Evolutionary conservation across 108 stramenopile genomes (phyloP), one percentile per base, ranked within the genome.

Genomic region (Pseudonitzschia delicatissima): DNA sequence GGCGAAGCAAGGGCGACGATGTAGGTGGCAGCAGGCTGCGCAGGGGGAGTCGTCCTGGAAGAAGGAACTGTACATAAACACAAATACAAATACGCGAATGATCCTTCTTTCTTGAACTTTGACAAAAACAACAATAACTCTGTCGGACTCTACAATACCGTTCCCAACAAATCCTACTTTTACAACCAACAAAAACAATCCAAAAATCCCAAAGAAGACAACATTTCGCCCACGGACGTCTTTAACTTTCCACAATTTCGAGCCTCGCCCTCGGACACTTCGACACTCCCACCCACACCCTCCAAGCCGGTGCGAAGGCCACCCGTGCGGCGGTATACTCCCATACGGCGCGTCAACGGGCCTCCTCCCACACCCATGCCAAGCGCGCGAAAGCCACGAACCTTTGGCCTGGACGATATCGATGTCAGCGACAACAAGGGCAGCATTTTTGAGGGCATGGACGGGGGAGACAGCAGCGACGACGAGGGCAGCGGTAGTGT

Each of bases 181-280:
- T 42, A 61, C 59, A 42, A 42, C 59, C 32, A 61, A 18, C 42
- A 45, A 23, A 23, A 18, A 55, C 8, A 32, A 55, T n/a, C 15
- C 15, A 49, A 39, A 6, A 18, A 48, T 15, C 53, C 29, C 34
- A 17, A 28, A 21, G 32, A 57, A 40, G 71, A 77, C 28, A 67
- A 73, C 32, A 72, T 73, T 28, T 82, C 78, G 52, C 82, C 82
- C 45, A 87, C 82, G 31, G 85, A 86, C 58, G 82, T 83, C 13
- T n/a, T 69, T 42, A 68, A 45, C 47, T 82, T 78, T 62, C 81
- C 80, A 0, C 36, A 63, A 5, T 57, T 68, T 25, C 29, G 39
- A 17, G 15, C 68, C 15, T 32, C 62, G 3, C 53, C 63, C 28
- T 57, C 72, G 2, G 45, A 69, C 31, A 39, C 47, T 4, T 29